Base-by-base conservation (phyloP, 257 asterid species). In the Henckelia pumila region DNA sequence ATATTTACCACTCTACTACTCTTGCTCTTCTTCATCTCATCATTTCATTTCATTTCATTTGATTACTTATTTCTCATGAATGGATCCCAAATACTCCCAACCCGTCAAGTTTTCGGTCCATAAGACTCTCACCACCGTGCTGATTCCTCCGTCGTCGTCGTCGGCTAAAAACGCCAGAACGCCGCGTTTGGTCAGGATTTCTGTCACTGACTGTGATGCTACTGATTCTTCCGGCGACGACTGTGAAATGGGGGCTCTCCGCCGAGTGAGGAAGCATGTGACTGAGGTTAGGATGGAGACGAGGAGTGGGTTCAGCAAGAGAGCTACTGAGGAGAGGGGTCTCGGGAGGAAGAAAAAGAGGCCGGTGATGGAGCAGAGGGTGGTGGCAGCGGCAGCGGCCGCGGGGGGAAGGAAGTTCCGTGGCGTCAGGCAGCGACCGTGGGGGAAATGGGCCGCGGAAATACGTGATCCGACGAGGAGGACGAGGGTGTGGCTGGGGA, bases 371-470 rank as follows among this genome's bases (percentile, higher is more conserved):
- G 55, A 17, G 55, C 55, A 47, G 21, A 47, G 21, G 55, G 55
- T 47, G 21, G 55, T 47, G 7, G 73, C 26, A 47, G 55, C 21
- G 40, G 23, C 28, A 8, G 55, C 17, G 7, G 73, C 26, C 16
- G 55, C 21, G 40, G 23, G 24, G 11, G 77, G 7, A 28, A 80
- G 66, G 78, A 92, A 89, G 66, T 92, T 55, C 49, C 86, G 95
- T 14, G 98, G 98, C 14, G 96, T 89, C 0, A 67, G 98, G 68
- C 88, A 61, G 67, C 79, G 96, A 70, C 92, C 92, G 7, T 92
- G 96, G 98, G 98, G 98, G 1, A 87, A 79, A 69, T 92, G 89
- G 91, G 78, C 95, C 10, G 96, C 96, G 5, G 98, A 92, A 81
- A 92, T 92, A 11, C 86, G 98, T 0, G 88, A 92, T 37, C 88